phyloP scores from a whole-genome alignment of 305 asterid species.

The Andrographis paniculata region DNA sequence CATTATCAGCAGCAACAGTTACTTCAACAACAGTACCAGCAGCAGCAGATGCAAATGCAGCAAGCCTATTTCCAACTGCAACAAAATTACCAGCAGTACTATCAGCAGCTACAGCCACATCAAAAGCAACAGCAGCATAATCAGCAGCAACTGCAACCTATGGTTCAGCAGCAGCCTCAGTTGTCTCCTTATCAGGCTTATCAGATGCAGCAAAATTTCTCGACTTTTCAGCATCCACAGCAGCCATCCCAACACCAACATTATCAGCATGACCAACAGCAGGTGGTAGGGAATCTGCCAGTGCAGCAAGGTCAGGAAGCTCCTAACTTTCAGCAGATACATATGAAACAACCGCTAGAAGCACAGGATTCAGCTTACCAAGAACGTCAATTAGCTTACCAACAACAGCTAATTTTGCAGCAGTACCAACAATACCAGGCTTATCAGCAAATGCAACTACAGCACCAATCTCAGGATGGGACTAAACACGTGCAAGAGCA shows the following conservation, averaged over 20 bases:
- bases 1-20: constrained; percentile 59
- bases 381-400: constrained; percentile 40
- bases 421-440: constrained; percentile 52
- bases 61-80: constrained; percentile 34
- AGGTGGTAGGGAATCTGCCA: constrained; percentile 8
- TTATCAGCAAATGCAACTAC: constrained; percentile 29
- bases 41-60: constrained; percentile 32
- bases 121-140: constrained; percentile 20
- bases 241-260: constrained; percentile 30
- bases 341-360: constrained; percentile 19
- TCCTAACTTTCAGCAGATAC: constrained; percentile 15
- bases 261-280: constrained; percentile 21
- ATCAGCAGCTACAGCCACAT: constrained; percentile 25
- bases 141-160: constrained; percentile 16
- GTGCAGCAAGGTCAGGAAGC: constrained; percentile 31
- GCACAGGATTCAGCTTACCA: constrained; percentile 32
- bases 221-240: constrained; percentile 22
- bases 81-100: constrained; percentile 35
- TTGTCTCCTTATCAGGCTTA: constrained; percentile 9
- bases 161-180: constrained; percentile 27
- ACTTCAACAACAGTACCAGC: constrained; percentile 48
- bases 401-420: constrained; percentile 45
- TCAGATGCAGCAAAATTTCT: constrained; percentile 20
- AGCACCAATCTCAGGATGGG: constrained; percentile 33
- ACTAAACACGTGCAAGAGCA: constrained; percentile 29